A percentile compares a stretch with the other conserved stretches of the same genome.
These are phyloP conservation scores for Neurospora cerealis DNA, from an alignment of 495 filamentous ascomycete species.

Conservation along the genomic window DNA sequence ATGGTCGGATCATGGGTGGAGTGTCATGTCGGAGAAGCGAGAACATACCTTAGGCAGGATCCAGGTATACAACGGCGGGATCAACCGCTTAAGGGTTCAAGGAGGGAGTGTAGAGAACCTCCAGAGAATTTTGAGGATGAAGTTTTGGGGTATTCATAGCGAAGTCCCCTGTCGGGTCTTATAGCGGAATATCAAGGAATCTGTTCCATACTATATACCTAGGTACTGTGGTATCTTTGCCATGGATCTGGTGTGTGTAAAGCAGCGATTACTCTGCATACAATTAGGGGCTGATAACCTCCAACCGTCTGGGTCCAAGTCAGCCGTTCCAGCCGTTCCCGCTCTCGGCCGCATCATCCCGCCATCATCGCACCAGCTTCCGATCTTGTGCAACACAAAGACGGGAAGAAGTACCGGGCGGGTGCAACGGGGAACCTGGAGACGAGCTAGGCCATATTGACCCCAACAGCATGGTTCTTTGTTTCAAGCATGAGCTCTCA, in stretches of 20 bases:
- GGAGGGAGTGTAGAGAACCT: neutral
- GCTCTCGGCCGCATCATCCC: neutral
- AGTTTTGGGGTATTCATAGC: neutral
- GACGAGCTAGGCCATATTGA: neutral
- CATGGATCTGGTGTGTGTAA: neutral
- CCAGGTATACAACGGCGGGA: neutral
- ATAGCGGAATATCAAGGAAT: neutral
- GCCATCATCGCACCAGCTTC: neutral
- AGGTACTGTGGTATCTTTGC: neutral
- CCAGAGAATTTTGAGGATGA: neutral
- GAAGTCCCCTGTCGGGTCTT: neutral
- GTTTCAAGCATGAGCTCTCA: neutral
- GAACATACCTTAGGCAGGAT: neutral
- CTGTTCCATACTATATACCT: neutral
- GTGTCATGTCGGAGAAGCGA: neutral
- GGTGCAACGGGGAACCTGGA: neutral
- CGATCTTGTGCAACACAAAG: neutral
- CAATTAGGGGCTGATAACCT: neutral
- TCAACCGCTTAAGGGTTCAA: neutral
- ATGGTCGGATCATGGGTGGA: neutral
- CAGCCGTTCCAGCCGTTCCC: neutral
- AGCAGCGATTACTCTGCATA: neutral
- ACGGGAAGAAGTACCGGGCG: neutral
- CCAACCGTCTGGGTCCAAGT: neutral
- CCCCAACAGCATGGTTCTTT: neutral